A percentile compares a stretch with the other conserved stretches of the same genome.
Conservation (phyloP, 208 protist species). For the Crithidia expoeki region DNA sequence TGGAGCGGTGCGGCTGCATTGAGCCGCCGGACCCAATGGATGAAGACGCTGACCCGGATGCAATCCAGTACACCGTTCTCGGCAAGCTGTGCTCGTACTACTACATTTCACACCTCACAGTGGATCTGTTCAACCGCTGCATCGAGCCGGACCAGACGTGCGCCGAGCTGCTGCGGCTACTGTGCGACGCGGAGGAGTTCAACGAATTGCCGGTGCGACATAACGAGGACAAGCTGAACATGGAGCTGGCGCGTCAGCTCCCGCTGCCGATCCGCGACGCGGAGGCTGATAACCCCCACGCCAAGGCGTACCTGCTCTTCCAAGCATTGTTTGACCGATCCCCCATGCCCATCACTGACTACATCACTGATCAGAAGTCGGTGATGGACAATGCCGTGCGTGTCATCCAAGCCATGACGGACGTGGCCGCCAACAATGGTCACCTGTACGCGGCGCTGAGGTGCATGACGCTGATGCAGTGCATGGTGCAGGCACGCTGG, state of each 20-base stretch:
- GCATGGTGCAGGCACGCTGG: constrained; percentile 94
- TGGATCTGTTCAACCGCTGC: constrained; percentile 87
- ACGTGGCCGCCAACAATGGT: constrained; percentile 95
- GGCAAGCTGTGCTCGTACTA: constrained; percentile 99
- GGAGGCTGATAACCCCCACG: constrained; percentile 91
- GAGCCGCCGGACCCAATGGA: constrained; percentile 55
- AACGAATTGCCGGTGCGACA: constrained; percentile 97
- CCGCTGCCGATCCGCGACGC: constrained; percentile 72
- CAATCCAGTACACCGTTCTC: constrained; percentile 87
- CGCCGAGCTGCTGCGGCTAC: constrained; percentile 79
- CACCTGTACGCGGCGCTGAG: constrained; percentile 88
- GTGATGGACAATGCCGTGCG: constrained; percentile 98
- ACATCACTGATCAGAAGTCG: constrained; percentile 97
- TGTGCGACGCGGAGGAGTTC: constrained; percentile 97
- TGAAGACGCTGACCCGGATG: constrained; percentile 66
- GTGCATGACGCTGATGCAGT: constrained; percentile 95
- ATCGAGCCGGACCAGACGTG: constrained; percentile 64
- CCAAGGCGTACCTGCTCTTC: constrained; percentile 97
- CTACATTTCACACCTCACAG: constrained; percentile 97
- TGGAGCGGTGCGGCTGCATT: constrained; percentile 86
- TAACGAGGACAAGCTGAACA: constrained; percentile 99
- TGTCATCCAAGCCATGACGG: constrained; percentile 96
- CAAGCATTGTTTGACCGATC: constrained; percentile 96
- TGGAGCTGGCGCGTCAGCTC: constrained; percentile 71
- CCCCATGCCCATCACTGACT: constrained; percentile 97